Base-by-base conservation (phyloP, 1,139 yeast species). In the Geotrichum bryndzae region DNA sequence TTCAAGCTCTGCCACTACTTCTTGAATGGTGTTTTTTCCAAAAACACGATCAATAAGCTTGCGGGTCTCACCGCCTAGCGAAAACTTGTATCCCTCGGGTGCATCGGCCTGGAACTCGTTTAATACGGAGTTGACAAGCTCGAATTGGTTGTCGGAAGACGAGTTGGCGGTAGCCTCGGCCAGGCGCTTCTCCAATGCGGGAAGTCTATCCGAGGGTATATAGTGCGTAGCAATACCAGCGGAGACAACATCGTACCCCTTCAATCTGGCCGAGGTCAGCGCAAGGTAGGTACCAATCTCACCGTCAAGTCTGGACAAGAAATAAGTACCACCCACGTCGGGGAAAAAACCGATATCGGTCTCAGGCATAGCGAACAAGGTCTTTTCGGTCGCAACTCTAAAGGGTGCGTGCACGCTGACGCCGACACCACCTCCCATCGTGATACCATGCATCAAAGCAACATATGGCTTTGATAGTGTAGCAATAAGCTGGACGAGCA, bases 391-490 rank as follows among this genome's bases (percentile, higher is more conserved):
- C 13, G 95, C 96, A 57, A 94, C 80, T 72, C 99, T 84, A 80
- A 92, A 92, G 2, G 97, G 96, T n/a, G 92, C 88, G 75, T 95
- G 98, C 53, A 90, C 87, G 0, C 94, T 82, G 61, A 94, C 79
- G 2, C 99, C 99, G 53, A 90, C 96, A 68, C 99, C 99, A 60
- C 99, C 99, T 62, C 99, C 99, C 97, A 94, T 90, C 50, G 95
- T 90, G 70, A 94, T 90, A 38, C 98, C 98, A 72, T 94, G 87
- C 86, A 89, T 87, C 54, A 91, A 72, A 0, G 96, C 81, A 23
- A 94, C 85, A 66, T 88, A 82, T 1, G 99, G 98, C 77, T 91
- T 94, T 64, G 86, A 80, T 72, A 84, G 90, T 18, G 95, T 86
- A 22, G 96, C 87, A 67, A 92, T 80, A 62, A 87, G 79, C 70